Evolutionary conservation across 495 filamentous ascomycete species (phyloP), one percentile per base, ranked within the genome.

Genomic region (Trichoderma virens): DNA sequence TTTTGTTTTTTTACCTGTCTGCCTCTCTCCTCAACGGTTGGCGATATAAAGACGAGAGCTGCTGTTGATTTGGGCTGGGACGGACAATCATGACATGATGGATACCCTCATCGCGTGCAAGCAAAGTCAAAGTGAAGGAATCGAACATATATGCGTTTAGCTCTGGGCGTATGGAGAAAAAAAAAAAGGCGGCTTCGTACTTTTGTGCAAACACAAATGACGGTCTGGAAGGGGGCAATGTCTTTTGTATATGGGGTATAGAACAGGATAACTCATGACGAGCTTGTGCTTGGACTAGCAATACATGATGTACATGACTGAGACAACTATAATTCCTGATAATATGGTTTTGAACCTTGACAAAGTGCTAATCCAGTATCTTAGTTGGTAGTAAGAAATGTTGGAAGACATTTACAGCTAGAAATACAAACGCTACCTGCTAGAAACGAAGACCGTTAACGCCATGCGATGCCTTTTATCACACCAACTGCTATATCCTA

Each of bases 281-380:
- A 30, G 23, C 51, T 28, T 30, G 11, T 27, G 25, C 51, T 56
- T 27, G 51, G 51, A 56, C 25, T 4, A 30, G 23, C 51, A 56
- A 56, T 56, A 56, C 51, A 56, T 16, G 51, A 56, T 56, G 51
- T 13, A 56, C n/a, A 56, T 56, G 51, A 56, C n/a, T 41, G 11
- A 20, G n/a, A 45, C 41, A 16, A 14, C 1, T 25, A 1, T 0
- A 3, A 2, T 16, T 51, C 23, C 23, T 20, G 18, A 3, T 41
- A 41, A 11, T 14, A 39, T 8, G 35, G 9, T 39, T 14, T 39
- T 39, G 9, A 1, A 11, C 16, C 5, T 39, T 8, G 35, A 2
- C 9, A 6, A 39, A 39, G 5, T 39, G 9, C n/a, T n/a, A n/a
- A 39, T 39, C 5, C 35, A 39, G 1, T 1, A 39, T 14, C 5